A percentile compares a stretch with the other conserved stretches of the same genome.
Evolutionary conservation across 2,329 filamentous ascomycete species (phyloP).

Genomic region (Scedosporium boydii): DNA sequence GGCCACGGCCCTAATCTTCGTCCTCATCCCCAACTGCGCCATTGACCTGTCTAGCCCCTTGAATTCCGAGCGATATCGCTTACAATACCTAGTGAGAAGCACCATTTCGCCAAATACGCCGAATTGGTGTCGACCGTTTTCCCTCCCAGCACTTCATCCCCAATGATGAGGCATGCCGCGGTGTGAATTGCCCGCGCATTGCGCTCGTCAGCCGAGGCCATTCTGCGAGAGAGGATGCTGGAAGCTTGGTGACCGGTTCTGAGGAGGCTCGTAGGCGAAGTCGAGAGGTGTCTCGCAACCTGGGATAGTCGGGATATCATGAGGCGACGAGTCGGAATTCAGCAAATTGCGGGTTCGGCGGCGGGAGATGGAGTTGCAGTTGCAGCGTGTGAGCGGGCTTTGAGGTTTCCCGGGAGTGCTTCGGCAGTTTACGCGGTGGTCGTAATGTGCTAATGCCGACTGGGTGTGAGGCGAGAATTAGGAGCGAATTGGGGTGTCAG

Average conservation of each 20-base stretch:
- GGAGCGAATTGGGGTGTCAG: not conserved
- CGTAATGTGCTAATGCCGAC: not conserved
- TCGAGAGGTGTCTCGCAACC: slow-evolving; percentile 57
- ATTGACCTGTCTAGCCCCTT: no score
- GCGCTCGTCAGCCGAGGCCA: slow-evolving; percentile 39
- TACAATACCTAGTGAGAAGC: slow-evolving; percentile 53
- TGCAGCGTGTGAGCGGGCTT: not conserved
- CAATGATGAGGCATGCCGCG: slow-evolving; percentile 87
- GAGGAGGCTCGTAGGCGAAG: slow-evolving; percentile 22
- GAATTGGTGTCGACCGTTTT: slow-evolving; percentile 70
- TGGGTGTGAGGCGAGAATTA: not conserved
- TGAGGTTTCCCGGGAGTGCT: not conserved
- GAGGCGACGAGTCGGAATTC: slow-evolving; percentile 9
- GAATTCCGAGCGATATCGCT: slow-evolving; percentile 9
- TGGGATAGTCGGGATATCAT: slow-evolving; percentile 76
- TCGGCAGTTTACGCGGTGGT: not conserved
- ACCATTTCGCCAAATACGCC: slow-evolving; percentile 55
- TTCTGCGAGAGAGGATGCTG: slow-evolving; percentile 20
- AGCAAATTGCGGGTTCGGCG: not conserved
- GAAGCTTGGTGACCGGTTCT: slow-evolving; percentile 37
- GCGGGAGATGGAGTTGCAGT: not conserved
- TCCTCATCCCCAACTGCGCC: no score
- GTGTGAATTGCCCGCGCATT: slow-evolving; percentile 68
- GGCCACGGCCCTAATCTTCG: not conserved
- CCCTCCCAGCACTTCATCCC: slow-evolving; percentile 91